phyloP scores from a whole-genome alignment of 2,329 filamentous ascomycete genomes.

The Nemania sp. region DNA sequence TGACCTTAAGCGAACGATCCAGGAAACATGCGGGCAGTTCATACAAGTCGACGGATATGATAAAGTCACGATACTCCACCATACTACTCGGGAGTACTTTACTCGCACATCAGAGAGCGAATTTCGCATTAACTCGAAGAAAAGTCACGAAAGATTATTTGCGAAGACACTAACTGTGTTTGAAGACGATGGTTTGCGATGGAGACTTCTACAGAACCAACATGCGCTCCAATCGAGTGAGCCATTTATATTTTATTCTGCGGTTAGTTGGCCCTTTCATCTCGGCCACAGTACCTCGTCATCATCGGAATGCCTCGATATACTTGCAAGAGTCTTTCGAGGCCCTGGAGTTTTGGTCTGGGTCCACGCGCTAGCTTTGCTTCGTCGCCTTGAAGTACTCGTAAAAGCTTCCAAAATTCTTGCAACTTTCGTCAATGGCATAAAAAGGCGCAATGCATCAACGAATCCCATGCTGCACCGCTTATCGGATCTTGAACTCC shows the following conservation, averaged over 20 bases:
- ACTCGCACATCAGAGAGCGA: slow-evolving; percentile 2
- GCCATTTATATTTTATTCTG: slow-evolving; percentile 18
- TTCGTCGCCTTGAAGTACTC: slow-evolving; percentile 10
- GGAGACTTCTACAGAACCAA: not conserved
- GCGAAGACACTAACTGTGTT: not conserved
- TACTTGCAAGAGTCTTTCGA: slow-evolving; percentile 14
- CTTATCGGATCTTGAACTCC: slow-evolving; percentile 15
- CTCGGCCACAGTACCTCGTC: not conserved
- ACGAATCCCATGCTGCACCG: not conserved
- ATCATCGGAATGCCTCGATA: not conserved
- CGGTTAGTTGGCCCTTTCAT: slow-evolving; percentile 17
- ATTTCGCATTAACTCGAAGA: slow-evolving; percentile 2
- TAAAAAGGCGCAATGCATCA: not conserved
- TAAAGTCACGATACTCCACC: slow-evolving; percentile 19
- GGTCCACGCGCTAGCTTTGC: slow-evolving; percentile 21
- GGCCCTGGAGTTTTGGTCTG: slow-evolving; percentile 13
- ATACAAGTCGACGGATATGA: slow-evolving; percentile 16
- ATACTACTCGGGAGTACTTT: slow-evolving; percentile 26
- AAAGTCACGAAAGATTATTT: slow-evolving; percentile 1
- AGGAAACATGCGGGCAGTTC: slow-evolving; percentile 24
- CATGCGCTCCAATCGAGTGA: not conserved
- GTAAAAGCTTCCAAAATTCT: slow-evolving; percentile 14
- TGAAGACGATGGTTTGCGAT: slow-evolving; percentile 1
- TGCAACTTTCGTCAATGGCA: not conserved
- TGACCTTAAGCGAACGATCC: slow-evolving; percentile 18